Percentiles rank a stretch among this genome's conserved stretches.
Evolutionary conservation across 2,329 filamentous ascomycete genomes (phyloP).

Genomic region (Fusarium tupiense): DNA sequence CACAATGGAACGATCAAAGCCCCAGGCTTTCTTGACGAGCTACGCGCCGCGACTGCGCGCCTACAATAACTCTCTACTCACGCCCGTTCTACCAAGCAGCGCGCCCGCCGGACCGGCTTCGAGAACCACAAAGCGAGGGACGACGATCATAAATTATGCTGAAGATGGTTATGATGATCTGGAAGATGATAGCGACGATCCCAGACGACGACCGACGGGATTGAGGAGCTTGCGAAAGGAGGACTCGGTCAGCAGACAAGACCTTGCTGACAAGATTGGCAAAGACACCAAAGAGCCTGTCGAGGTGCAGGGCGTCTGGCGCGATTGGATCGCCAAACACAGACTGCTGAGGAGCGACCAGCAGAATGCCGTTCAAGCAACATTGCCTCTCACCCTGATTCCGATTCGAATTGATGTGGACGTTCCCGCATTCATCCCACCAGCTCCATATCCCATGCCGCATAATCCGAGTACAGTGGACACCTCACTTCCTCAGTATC

Average conservation of each 20-base stretch:
- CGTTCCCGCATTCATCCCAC: slow-evolving; percentile 78
- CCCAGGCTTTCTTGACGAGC: slow-evolving; percentile 89
- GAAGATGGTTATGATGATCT: slow-evolving; percentile 92
- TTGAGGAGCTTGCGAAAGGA: slow-evolving; percentile 84
- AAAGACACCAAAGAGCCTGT: slow-evolving; percentile 84
- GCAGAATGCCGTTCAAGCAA: slow-evolving; percentile 72
- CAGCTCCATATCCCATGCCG: slow-evolving; percentile 71
- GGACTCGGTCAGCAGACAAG: slow-evolving; percentile 70
- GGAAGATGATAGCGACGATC: slow-evolving; percentile 77
- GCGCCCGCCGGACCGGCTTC: slow-evolving; percentile 72
- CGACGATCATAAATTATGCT: slow-evolving; percentile 96
- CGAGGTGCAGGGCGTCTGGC: slow-evolving; percentile 88
- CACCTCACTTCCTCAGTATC: slow-evolving; percentile 80
- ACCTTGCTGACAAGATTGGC: slow-evolving; percentile 79
- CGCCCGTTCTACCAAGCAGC: slow-evolving; percentile 80
- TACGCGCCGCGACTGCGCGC: slow-evolving; percentile 90
- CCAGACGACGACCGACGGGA: slow-evolving; percentile 82
- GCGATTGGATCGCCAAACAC: slow-evolving; percentile 92
- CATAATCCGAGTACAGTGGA: slow-evolving; percentile 69
- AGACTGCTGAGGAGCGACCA: slow-evolving; percentile 64
- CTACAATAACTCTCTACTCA: slow-evolving; percentile 91
- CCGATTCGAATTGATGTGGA: slow-evolving; percentile 97
- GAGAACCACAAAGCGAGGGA: slow-evolving; percentile 96
- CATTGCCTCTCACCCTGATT: slow-evolving; percentile 87
- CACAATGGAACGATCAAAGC: slow-evolving; percentile 64